These are phyloP conservation scores for Leishmania aethiopica DNA, from an alignment of 208 protist species.

Conservation along the genomic window DNA sequence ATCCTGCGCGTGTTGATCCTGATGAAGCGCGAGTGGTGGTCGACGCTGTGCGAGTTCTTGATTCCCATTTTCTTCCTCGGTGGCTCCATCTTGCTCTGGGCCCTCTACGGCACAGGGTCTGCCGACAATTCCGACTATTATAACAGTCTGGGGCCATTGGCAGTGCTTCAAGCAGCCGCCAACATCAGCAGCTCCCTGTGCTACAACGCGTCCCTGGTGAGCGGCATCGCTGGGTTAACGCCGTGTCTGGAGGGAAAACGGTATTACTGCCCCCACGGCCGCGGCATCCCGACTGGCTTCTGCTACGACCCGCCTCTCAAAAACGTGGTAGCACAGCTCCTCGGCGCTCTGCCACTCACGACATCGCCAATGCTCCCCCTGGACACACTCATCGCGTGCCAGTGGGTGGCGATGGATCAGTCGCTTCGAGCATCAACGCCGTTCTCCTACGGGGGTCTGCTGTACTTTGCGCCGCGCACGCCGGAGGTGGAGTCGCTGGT, in stretches of 20 bases:
- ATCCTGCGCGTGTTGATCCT: conserved; percentile 51
- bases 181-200: background rate
- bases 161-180: too few species aligned
- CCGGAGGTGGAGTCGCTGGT: conserved; percentile 37
- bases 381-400: conserved; percentile 51
- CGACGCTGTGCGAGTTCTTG: conserved; percentile 4
- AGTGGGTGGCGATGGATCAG: conserved; percentile 49
- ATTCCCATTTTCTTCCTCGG: too few species aligned
- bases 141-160: too few species aligned
- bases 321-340: background rate
- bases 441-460: conserved; percentile 38
- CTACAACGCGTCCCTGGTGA: conserved; percentile 16
- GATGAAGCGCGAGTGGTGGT: conserved; percentile 45
- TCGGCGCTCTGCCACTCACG: background rate
- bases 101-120: too few species aligned
- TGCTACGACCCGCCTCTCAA: conserved; percentile 23
- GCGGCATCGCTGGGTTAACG: conserved; percentile 11
- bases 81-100: too few species aligned
- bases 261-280: conserved; percentile 27
- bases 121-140: too few species aligned
- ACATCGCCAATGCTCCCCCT: conserved; percentile 34
- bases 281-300: conserved; percentile 30
- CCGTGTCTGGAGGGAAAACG: conserved; percentile 8
- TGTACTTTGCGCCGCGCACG: conserved; percentile 54
- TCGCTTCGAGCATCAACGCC: background rate